Evolutionary conservation across 139 green algal genomes (phyloP).

Genomic region (Parachlorella kessleri): DNA sequence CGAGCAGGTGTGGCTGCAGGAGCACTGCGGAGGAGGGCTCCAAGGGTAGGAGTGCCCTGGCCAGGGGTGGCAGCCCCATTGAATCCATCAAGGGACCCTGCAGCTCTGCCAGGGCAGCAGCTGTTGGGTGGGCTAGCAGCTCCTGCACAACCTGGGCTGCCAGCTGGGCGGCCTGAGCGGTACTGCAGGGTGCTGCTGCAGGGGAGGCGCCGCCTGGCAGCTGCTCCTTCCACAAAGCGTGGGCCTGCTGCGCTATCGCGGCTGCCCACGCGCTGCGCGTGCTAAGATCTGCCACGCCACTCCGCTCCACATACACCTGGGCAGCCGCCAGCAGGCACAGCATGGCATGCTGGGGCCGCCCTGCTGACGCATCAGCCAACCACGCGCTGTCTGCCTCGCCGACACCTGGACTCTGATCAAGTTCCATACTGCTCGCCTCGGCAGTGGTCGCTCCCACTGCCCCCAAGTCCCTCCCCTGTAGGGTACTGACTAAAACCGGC

Average conservation of each 20-base stretch:
- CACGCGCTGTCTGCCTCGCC: background rate
- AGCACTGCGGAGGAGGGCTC: background rate
- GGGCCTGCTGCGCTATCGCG: conserved; percentile 18
- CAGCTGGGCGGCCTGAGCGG: conserved; percentile 7
- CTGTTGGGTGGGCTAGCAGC: conserved; percentile 19
- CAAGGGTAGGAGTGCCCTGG: background rate
- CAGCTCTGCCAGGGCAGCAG: conserved; percentile 7
- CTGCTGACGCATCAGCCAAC: background rate
- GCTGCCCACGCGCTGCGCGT: background rate
- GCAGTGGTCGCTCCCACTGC: background rate
- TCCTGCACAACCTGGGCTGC: background rate
- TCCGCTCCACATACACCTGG: conserved; percentile 44
- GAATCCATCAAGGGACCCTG: conserved; percentile 19
- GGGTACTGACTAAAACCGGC: no score
- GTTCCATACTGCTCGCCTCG: background rate
- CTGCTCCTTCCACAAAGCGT: no score
- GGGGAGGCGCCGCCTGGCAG: conserved; percentile 12
- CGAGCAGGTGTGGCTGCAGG: no score
- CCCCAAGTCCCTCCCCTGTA: no score
- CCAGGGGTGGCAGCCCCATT: background rate
- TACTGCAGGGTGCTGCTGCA: background rate
- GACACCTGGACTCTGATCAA: no score
- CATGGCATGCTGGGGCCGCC: background rate
- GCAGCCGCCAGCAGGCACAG: conserved; percentile 26
- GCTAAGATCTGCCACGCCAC: background rate